Percentiles rank a stretch among this genome's conserved stretches.
These are phyloP conservation scores for Candida oleophila DNA, from an alignment of 805 yeast species.

Conservation along the genomic window DNA sequence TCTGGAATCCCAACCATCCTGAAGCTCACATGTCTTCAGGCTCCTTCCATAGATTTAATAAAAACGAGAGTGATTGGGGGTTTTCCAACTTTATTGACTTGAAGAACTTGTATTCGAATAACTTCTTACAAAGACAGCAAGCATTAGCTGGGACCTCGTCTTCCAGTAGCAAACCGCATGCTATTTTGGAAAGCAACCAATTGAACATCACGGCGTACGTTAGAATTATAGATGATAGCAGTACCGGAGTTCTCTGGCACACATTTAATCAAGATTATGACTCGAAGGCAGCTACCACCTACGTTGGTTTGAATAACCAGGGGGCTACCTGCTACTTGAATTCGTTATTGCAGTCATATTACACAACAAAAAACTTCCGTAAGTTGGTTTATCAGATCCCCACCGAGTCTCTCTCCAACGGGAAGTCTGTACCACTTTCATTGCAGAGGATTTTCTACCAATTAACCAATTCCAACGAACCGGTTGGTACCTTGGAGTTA, in stretches of 20 bases:
- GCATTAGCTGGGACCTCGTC: constrained; percentile 6
- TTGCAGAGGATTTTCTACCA: constrained; percentile 85
- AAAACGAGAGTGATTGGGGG: constrained; percentile 92
- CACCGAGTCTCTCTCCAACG: constrained; percentile 51
- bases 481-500: constrained; percentile 82
- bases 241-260: constrained; percentile 95
- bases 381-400: constrained; percentile 89
- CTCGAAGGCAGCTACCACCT: constrained; percentile 85
- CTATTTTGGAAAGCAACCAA: constrained; percentile 51
- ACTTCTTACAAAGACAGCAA: constrained; percentile 15
- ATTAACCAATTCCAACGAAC: constrained; percentile 67
- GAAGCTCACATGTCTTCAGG: constrained; percentile 55
- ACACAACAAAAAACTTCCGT: constrained; percentile 78
- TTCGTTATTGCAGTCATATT: constrained; percentile 87
- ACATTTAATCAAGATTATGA: constrained; percentile 72
- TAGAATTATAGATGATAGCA: constrained; percentile 73
- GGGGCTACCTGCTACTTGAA: constrained; percentile 98
- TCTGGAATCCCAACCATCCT: constrained; percentile 80
- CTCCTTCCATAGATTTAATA: constrained; percentile 76
- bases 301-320: constrained; percentile 89
- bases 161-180: constrained; percentile 14
- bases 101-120: constrained; percentile 36
- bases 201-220: constrained; percentile 77
- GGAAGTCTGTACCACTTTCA: constrained; percentile 68
- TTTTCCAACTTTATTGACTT: constrained; percentile 73